Base-by-base conservation (phyloP, 1,284 basidiomycete genomes). In the Irpex sp. region DNA sequence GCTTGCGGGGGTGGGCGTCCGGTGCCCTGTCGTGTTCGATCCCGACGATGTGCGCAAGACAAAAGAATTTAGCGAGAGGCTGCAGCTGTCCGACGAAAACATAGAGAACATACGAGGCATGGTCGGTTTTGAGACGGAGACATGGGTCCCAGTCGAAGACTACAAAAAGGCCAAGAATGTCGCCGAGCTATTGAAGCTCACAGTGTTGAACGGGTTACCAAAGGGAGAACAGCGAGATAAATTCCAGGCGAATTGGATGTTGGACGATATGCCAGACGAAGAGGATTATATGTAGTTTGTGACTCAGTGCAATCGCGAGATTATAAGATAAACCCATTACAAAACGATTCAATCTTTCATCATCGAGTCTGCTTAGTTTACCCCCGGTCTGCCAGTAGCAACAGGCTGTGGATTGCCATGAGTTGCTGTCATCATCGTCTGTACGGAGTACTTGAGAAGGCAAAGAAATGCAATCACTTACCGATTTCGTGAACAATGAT, bases 11-110 rank as follows among this genome's bases (percentile, higher is more conserved):
- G 74, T 56, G 69, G 75, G 70, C 40, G 62, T 62, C 64, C 73
- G 76, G 68, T 80, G 79, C 75, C 79, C 80, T 17, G 60, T 81
- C 69, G 70, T 61, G 68, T 81, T 81, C 69, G 75, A 75, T 37
- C 36, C 72, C 19, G 72, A 79, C 59, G 77, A 79, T 65, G 36
- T 78, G 69, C 68, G 66, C 67, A 62, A 75, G 75, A 77, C 40
- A 5, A 44, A 44, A 15, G 40, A 44, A 6, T 15, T 44, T 9
- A 44, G 40, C 11, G 44, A 9, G 31, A 26, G 48, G 49, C 59
- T 60, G 59, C 47, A 60, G 26, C 4, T 8, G 47, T n/a, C 13
- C 13, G 59, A 60, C 7, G 59, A 60, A 48, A 54, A 52, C 2
- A 11, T 60, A 9, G 59, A 60, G 37, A 19, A 37, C 2, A 15